Evolutionary conservation across 1,139 yeast species (phyloP).

Genomic region (Blastobotrys capitulatus): DNA sequence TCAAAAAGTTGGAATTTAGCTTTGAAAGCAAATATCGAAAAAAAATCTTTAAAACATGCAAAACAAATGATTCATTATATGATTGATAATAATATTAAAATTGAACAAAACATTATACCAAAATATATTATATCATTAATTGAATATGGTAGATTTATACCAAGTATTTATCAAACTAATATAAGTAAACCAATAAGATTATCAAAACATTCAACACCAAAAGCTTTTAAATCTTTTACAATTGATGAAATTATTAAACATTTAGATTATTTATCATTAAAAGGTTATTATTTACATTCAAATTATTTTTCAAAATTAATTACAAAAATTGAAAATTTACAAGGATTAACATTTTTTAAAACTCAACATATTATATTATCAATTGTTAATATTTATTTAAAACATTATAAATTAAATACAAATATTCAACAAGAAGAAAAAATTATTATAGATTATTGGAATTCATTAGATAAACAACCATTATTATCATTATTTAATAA

Average conservation of each 20-base stretch:
- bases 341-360: not conserved
- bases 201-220: not conserved
- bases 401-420: not conserved
- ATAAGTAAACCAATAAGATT: not conserved
- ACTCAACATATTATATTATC: not conserved
- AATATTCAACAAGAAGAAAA: not conserved
- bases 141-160: slow-evolving; percentile 5
- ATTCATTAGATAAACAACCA: not conserved
- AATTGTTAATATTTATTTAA: slow-evolving; percentile 1
- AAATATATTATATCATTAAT: slow-evolving; percentile 5
- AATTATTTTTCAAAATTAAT: not conserved
- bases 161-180: not conserved
- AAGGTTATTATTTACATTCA: not conserved
- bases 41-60: slow-evolving; percentile 2
- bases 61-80: not conserved
- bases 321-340: not conserved
- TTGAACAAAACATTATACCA: not conserved
- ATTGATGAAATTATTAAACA: slow-evolving; percentile 2
- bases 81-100: not conserved
- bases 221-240: not conserved
- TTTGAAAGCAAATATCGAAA: slow-evolving; percentile 5
- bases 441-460: not conserved
- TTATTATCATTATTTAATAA: not conserved
- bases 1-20: slow-evolving; percentile 13
- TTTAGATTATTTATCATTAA: not conserved